Percentiles rank a stretch among this genome's conserved stretches.
These are phyloP conservation scores for Clausena lansium DNA, from an alignment of 345 rosid genomes.

Conservation along the genomic window DNA sequence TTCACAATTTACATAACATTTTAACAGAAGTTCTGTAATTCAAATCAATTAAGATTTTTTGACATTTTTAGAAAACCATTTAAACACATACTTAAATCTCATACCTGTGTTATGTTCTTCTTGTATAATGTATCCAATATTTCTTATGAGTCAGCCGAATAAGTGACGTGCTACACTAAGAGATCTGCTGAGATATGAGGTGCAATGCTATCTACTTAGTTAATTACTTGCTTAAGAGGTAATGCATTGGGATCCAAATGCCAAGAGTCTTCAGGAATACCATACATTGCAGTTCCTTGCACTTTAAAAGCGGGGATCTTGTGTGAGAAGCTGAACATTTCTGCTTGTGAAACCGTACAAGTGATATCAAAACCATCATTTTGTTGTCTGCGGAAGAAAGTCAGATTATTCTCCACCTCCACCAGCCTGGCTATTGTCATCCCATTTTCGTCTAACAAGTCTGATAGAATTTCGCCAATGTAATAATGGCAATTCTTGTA, in stretches of 20 bases:
- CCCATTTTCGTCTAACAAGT: background rate
- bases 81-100: too few relatives aligned
- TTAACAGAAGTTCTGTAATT: too few relatives aligned
- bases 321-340: constrained; percentile 23
- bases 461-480: constrained; percentile 3
- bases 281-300: constrained; percentile 10
- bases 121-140: too few relatives aligned
- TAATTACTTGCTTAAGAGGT: background rate
- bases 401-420: background rate
- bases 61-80: too few relatives aligned
- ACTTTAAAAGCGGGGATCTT: constrained; percentile 25
- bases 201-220: background rate
- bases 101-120: background rate
- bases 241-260: constrained; percentile 24
- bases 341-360: constrained; percentile 7
- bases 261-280: constrained; percentile 24
- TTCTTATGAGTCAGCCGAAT: too few relatives aligned
- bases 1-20: too few relatives aligned
- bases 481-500: background rate
- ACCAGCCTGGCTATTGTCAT: constrained; percentile 4
- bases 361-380: constrained; percentile 4
- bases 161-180: background rate
- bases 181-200: background rate
- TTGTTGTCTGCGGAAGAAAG: constrained; percentile 7
- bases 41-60: too few relatives aligned